Evolutionary conservation across 1,284 basidiomycete genomes (phyloP).

Genomic region (Microbotryum intermedium): DNA sequence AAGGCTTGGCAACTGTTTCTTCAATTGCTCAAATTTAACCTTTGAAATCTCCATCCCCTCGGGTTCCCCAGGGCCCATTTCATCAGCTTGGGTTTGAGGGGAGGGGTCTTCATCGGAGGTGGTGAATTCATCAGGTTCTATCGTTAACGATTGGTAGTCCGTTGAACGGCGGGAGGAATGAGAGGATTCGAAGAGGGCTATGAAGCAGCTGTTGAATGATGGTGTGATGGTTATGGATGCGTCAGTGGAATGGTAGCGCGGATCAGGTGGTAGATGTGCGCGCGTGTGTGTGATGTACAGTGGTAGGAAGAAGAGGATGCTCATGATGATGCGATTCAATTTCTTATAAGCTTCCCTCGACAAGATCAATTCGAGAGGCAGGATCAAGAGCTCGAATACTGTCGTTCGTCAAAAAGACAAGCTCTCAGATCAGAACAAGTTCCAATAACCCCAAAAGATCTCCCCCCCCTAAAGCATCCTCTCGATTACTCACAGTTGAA

Average conservation of each 20-base stretch:
- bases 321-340: constrained; percentile 72
- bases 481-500: constrained; percentile 57
- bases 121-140: constrained; percentile 28
- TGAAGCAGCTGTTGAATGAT: constrained; percentile 39
- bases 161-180: background rate
- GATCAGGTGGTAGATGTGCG: no score
- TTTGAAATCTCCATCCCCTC: constrained; percentile 57
- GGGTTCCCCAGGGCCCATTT: constrained; percentile 57
- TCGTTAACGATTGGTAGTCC: constrained; percentile 9
- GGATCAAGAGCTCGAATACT: constrained; percentile 26
- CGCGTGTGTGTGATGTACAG: constrained; percentile 39
- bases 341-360: constrained; percentile 49
- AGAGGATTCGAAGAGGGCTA: constrained; percentile 60
- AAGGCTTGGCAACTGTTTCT: constrained; percentile 65
- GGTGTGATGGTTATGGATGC: background rate
- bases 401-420: background rate
- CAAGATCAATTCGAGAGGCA: constrained; percentile 31
- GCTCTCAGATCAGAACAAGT: constrained; percentile 43
- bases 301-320: constrained; percentile 67
- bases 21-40: constrained; percentile 63
- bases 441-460: background rate
- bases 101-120: constrained; percentile 19
- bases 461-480: no score
- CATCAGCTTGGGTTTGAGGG: constrained; percentile 48
- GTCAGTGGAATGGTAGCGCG: no score